Evolutionary conservation across 345 rosid species (phyloP).

Genomic region (Syzygium aqueum): DNA sequence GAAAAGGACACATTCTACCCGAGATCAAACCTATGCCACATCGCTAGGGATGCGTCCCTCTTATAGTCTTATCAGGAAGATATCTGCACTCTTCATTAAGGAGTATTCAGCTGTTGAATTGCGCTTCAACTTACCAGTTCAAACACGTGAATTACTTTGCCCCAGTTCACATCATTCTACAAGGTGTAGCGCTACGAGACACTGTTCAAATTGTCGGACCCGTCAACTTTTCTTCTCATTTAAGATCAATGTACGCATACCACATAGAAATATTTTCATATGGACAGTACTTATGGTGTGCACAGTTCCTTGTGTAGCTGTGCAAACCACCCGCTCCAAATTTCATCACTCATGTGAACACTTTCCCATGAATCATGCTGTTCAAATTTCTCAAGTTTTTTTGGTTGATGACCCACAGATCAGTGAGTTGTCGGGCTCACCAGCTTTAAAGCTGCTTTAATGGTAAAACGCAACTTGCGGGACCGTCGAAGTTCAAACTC

Average conservation of each 20-base stretch:
- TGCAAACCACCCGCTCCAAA: neutral
- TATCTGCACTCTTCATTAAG: neutral
- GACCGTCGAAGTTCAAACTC: neutral
- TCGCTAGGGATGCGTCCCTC: neutral
- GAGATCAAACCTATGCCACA: neutral
- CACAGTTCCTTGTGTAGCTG: neutral
- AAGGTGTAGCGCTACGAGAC: neutral
- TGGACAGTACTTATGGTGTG: neutral
- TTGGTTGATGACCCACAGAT: neutral
- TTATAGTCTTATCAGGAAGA: neutral
- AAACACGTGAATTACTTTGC: neutral
- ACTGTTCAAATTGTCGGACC: neutral
- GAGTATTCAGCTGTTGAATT: neutral
- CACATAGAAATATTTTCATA: neutral
- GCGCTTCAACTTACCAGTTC: neutral
- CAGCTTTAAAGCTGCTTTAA: neutral
- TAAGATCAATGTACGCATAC: neutral
- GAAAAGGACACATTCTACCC: neutral
- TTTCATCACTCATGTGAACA: neutral
- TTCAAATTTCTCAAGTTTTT: neutral
- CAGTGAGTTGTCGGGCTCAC: neutral
- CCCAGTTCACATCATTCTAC: neutral
- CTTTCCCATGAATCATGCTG: neutral
- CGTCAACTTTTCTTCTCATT: neutral
- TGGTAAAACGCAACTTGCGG: neutral